A percentile compares a stretch with the other conserved stretches of the same genome.
Evolutionary conservation across 1,139 yeast species (phyloP).

Genomic region (Kodamaea derodonti): DNA sequence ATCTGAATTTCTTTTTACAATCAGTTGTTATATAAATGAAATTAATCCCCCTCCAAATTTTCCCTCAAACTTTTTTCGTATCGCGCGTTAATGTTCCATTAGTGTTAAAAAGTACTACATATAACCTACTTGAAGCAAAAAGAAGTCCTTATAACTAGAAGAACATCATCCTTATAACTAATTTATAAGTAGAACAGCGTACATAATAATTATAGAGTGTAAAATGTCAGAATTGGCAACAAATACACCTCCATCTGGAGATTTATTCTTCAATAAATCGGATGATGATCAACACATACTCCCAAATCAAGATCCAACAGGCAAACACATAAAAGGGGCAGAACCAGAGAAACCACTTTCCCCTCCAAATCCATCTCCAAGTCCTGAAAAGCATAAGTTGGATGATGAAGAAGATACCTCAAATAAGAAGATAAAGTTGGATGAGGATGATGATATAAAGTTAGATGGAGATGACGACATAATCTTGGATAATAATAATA

Average conservation of each 20-base stretch:
- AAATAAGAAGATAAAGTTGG: constrained; percentile 18
- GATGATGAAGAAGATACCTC: constrained; percentile 22
- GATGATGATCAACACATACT: constrained; percentile 12
- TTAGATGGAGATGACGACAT: constrained; percentile 3
- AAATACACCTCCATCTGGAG: constrained; percentile 40
- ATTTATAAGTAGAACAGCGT: too few species aligned
- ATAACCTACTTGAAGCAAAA: neutral
- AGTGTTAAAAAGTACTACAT: too few species aligned
- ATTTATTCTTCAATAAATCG: constrained; percentile 20
- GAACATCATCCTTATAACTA: too few species aligned
- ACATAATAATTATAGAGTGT: too few species aligned
- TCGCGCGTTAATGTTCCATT: neutral
- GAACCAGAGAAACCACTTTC: constrained; percentile 39
- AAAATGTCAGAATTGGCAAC: constrained; percentile 19
- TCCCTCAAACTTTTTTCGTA: neutral
- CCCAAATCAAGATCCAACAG: constrained; percentile 9
- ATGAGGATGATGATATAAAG: constrained; percentile 10
- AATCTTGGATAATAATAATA: constrained; percentile 1
- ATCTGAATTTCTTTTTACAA: neutral
- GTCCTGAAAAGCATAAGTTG: constrained; percentile 37
- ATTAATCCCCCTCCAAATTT: neutral
- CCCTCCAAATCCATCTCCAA: constrained; percentile 45
- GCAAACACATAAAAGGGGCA: constrained; percentile 8
- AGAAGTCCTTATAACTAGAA: too few species aligned
- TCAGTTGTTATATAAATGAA: neutral